These are phyloP conservation scores for Camellia lanceoleosa DNA, from an alignment of 148 eudicot genomes.

Conservation along the genomic window DNA sequence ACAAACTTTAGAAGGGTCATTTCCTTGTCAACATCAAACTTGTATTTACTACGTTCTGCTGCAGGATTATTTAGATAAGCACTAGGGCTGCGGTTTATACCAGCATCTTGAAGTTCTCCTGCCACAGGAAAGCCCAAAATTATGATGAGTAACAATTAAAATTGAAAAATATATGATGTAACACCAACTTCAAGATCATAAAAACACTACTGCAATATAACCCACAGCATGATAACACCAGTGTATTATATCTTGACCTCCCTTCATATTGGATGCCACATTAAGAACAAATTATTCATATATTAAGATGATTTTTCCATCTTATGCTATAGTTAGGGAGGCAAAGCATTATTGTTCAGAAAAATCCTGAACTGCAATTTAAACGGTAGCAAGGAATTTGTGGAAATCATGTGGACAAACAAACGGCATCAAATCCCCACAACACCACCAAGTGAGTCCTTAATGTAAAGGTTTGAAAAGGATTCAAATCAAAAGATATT, in stretches of 20 bases:
- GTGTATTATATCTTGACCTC: not conserved
- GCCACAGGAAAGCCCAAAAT: conserved; percentile 18
- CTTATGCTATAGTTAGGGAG: not conserved
- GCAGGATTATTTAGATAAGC: conserved; percentile 85
- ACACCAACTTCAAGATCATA: not conserved
- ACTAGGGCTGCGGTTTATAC: conserved; percentile 87
- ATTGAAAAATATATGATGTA: not conserved
- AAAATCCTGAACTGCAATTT: not conserved
- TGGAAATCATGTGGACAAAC: not conserved
- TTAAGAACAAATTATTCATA: not conserved
- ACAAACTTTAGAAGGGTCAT: conserved; percentile 94
- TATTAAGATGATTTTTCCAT: not conserved
- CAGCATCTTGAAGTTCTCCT: conserved; percentile 92
- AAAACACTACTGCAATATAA: not conserved
- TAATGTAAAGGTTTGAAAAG: not conserved
- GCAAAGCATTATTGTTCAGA: not conserved
- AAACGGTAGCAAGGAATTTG: not conserved
- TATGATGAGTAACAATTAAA: not conserved
- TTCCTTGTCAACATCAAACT: conserved; percentile 82
- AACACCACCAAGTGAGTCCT: not conserved
- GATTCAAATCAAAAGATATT: not conserved
- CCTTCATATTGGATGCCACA: not conserved
- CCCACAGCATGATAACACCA: not conserved
- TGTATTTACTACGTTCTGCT: conserved; percentile 74
- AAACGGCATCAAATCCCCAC: not conserved